Conservation (phyloP, 306 rosid genomes). For the Acmispon strigosus region DNA sequence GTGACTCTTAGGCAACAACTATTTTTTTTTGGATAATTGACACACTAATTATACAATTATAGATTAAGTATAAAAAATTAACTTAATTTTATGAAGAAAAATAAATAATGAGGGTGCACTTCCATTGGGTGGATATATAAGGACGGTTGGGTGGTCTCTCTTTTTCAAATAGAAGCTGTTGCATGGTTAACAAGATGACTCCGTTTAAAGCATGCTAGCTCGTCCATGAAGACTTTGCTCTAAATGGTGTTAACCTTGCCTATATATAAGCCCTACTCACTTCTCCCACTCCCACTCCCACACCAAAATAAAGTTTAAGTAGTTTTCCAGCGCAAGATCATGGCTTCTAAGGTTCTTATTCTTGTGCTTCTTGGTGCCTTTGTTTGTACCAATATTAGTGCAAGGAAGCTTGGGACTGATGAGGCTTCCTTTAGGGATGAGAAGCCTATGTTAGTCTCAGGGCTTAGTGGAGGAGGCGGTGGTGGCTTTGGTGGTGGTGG, state of each 20-base stretch:
- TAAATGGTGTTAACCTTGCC: background rate
- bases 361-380: conserved; percentile 42
- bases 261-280: conserved; percentile 37
- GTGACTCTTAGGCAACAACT: no score
- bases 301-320: no score
- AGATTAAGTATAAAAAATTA: no score
- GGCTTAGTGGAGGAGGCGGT: conserved; percentile 43
- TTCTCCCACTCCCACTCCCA: background rate
- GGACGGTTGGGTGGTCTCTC: conserved; percentile 10
- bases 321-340: background rate
- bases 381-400: conserved; percentile 44
- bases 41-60: no score
- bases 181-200: conserved; percentile 38
- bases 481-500: conserved; percentile 55
- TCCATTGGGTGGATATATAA: no score
- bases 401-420: conserved; percentile 49
- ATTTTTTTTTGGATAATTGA: no score
- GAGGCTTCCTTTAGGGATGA: conserved; percentile 27
- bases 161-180: conserved; percentile 32
- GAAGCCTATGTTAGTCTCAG: conserved; percentile 36
- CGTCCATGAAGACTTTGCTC: background rate
- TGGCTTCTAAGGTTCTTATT: conserved; percentile 37
- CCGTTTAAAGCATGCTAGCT: conserved; percentile 34
- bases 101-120: no score
- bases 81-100: no score